Base-by-base conservation (phyloP, 805 yeast genomes). In the Tetrapisispora namnaoensis region DNA sequence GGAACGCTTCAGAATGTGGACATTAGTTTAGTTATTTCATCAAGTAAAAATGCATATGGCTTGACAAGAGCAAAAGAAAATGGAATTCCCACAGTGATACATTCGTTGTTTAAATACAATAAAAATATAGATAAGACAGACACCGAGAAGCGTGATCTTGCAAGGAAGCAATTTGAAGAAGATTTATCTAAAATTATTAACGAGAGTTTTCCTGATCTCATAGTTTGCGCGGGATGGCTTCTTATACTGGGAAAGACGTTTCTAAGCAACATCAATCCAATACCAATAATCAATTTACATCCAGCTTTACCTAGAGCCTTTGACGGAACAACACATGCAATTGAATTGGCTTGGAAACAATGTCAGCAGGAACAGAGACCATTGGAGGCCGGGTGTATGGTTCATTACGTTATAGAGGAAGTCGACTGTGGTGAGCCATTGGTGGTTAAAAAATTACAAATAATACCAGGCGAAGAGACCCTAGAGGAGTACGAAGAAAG, bases 161-260 rank as follows among this genome's bases (percentile, higher is more conserved):
- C 87, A 4, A 74, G 99, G 58, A 76, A 77, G 37, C 63, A 69
- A 50, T 93, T 87, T 73, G 91, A 93, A 65, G 62, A 67, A 40
- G 96, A 93, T 53, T 73, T 93, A 41, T 91, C 95, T 10, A 70
- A 76, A 44, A 60, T 83, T 22, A 78, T 93, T 21, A 63, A 86
- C 22, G 63, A 72, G 49, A 82, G 65, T 32, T 74, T 75, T 55
- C 98, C 98, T 4, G 86, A 86, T 55, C 73, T 93, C 53, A 81
- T 93, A 38, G 97, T 93, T 6, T 93, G 99, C 69, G 99, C 99
- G 4, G 99, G 99, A 2, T 93, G 99, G 99, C 83, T 93, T 90
- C 76, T 93, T 46, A 93, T 93, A 50, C 73, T 93, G 51, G 85
- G 96, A 1, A 81, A 87, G 3, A 73, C 78, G 20, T 89, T 88